A percentile compares a stretch with the other conserved stretches of the same genome.
These are phyloP conservation scores for Globisporangium cylindrosporum DNA, from an alignment of 352 stramenopile genomes.

Conservation along the genomic window DNA sequence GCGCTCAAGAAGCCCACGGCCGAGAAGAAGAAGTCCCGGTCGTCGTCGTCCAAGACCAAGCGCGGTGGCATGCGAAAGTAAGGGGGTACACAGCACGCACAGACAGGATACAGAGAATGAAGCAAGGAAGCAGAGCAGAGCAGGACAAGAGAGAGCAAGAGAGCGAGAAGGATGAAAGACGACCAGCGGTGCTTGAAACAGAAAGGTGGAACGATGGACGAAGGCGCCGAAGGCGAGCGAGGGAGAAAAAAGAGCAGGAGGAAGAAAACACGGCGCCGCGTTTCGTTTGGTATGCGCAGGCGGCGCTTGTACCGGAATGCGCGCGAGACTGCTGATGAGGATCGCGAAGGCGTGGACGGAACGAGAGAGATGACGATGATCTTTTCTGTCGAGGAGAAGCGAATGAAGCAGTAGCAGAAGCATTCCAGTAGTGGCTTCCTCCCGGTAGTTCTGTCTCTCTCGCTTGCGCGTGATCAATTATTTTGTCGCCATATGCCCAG, in stretches of 20 bases:
- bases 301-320: neutral
- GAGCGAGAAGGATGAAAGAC: neutral
- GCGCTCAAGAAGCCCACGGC: conserved; percentile 71
- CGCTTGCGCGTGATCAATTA: neutral
- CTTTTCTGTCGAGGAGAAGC: neutral
- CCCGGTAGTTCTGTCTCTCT: neutral
- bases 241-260: neutral
- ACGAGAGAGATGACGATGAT: neutral
- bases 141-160: too few relatives aligned
- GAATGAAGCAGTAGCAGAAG: neutral
- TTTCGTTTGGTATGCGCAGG: neutral
- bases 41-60: conserved; percentile 23
- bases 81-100: neutral
- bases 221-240: neutral
- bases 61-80: conserved; percentile 38
- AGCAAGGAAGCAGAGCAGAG: neutral
- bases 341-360: neutral
- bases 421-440: neutral
- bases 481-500: neutral
- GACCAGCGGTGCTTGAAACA: neutral
- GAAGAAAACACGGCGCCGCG: neutral
- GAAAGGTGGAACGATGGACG: neutral
- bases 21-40: conserved; percentile 49
- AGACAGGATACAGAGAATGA: conserved; percentile 1
- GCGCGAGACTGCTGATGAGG: neutral